phyloP scores from a whole-genome alignment of 768 basidiomycete species.

The Dendrothele bispora region DNA sequence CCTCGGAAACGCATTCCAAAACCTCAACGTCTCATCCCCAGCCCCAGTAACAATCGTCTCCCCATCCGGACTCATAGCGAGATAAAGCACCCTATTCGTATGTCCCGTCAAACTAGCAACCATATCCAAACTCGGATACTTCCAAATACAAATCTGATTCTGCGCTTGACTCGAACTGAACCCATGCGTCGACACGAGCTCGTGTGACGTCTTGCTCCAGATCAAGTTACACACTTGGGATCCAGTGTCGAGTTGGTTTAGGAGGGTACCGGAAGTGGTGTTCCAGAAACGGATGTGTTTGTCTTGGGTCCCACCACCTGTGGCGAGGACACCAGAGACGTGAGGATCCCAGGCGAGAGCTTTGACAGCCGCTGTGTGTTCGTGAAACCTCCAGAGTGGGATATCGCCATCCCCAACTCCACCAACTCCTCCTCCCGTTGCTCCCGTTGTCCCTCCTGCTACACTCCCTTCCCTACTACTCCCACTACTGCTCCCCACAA shows the following conservation, averaged over 20 bases:
- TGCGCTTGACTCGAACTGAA: slow-evolving; percentile 92
- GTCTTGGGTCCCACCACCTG: slow-evolving; percentile 98
- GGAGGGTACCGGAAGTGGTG: slow-evolving; percentile 78
- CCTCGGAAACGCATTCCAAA: slow-evolving; percentile 98
- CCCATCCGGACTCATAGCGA: slow-evolving; percentile 97
- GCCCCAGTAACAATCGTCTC: slow-evolving; percentile 98
- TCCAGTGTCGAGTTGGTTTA: slow-evolving; percentile 90
- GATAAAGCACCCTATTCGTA: slow-evolving; percentile 90
- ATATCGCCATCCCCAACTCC: slow-evolving; percentile 45
- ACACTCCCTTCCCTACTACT: no score
- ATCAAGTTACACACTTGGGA: slow-evolving; percentile 98
- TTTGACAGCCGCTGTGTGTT: slow-evolving; percentile 96
- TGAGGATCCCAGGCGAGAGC: slow-evolving; percentile 99
- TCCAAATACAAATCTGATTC: slow-evolving; percentile 96
- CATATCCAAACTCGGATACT: slow-evolving; percentile 90
- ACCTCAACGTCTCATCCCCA: slow-evolving; percentile 94
- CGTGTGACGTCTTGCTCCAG: slow-evolving; percentile 94
- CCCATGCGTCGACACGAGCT: slow-evolving; percentile 96
- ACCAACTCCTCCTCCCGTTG: slow-evolving; percentile 16
- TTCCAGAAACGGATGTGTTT: slow-evolving; percentile 99
- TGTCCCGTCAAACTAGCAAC: slow-evolving; percentile 95
- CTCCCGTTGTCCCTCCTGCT: slow-evolving; percentile 26
- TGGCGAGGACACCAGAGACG: slow-evolving; percentile 84
- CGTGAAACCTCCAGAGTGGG: slow-evolving; percentile 93
- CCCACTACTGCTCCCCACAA: no score